phyloP scores from a whole-genome alignment of 495 filamentous ascomycete genomes.

The Penicillium egyptiacum region DNA sequence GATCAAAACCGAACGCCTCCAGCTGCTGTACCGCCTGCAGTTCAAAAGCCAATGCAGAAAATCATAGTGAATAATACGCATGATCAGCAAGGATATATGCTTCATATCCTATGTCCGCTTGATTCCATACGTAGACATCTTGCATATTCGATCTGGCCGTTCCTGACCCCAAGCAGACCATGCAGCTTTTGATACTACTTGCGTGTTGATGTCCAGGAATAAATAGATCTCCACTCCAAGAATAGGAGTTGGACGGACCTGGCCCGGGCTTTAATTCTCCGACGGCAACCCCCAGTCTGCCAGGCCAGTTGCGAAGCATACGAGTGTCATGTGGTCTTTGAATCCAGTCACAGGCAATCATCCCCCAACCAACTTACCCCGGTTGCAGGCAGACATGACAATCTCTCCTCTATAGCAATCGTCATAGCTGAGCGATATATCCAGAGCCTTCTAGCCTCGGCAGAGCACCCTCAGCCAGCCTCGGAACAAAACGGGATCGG shows the following conservation, averaged over 20 bases:
- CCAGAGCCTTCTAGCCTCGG: constrained; percentile 19
- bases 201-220: not conserved
- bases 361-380: not conserved
- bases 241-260: not conserved
- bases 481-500: constrained; percentile 29
- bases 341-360: constrained; percentile 8
- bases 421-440: constrained; percentile 11
- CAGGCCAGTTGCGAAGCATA: constrained; percentile 27
- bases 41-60: constrained; percentile 20
- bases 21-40: constrained; percentile 22
- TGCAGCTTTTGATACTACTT: not conserved
- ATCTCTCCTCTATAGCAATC: not conserved
- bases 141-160: not conserved
- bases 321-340: constrained; percentile 24
- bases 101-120: not conserved
- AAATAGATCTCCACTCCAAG: not conserved
- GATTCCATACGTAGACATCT: not conserved
- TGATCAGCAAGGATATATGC: constrained; percentile 11
- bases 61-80: constrained; percentile 2
- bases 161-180: not conserved
- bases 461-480: constrained; percentile 7
- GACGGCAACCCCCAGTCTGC: constrained; percentile 12
- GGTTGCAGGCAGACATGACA: not conserved
- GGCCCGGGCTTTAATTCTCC: constrained; percentile 26
- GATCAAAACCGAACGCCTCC: constrained; percentile 13